These are phyloP conservation scores for Aspergillus luchuensis DNA, from an alignment of 2,329 filamentous ascomycete genomes.

Conservation along the genomic window DNA sequence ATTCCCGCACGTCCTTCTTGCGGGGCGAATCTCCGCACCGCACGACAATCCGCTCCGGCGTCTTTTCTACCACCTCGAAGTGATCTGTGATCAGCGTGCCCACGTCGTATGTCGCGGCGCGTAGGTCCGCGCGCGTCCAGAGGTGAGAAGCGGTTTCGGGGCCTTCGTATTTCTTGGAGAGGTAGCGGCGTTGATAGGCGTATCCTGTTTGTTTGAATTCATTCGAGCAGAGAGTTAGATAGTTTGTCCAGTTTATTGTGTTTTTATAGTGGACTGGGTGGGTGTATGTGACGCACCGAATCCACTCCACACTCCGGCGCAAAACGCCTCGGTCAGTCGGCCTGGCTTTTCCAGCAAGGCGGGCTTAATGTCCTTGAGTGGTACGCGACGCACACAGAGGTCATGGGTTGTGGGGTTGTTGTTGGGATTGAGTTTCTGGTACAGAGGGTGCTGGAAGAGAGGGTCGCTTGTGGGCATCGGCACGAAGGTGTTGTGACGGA, in stretches of 20 bases:
- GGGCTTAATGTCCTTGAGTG: slow-evolving; percentile 64
- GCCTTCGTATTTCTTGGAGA: slow-evolving; percentile 56
- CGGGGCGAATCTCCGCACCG: slow-evolving; percentile 67
- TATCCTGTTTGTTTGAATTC: slow-evolving; percentile 32
- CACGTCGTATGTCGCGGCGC: slow-evolving; percentile 59
- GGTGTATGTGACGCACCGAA: slow-evolving; percentile 53
- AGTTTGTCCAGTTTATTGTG: too few species aligned
- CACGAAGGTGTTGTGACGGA: slow-evolving; percentile 58
- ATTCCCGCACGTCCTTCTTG: slow-evolving; percentile 56
- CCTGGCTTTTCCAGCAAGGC: slow-evolving; percentile 64
- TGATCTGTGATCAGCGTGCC: slow-evolving; percentile 70
- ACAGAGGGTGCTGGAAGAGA: slow-evolving; percentile 58
- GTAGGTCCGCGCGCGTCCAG: slow-evolving; percentile 61
- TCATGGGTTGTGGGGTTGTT: slow-evolving; percentile 66
- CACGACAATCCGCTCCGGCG: slow-evolving; percentile 60
- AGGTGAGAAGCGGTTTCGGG: slow-evolving; percentile 62
- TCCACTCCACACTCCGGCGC: slow-evolving; percentile 67
- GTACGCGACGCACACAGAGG: slow-evolving; percentile 63
- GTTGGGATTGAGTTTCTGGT: slow-evolving; percentile 53
- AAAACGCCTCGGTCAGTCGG: slow-evolving; percentile 65
- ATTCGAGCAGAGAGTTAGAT: not conserved
- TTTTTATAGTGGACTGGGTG: not conserved
- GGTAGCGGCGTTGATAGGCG: slow-evolving; percentile 58
- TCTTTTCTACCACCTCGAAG: slow-evolving; percentile 70
- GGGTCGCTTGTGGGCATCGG: slow-evolving; percentile 62